phyloP scores from a whole-genome alignment of 352 stramenopile species.

The Globisporangium canariense region DNA sequence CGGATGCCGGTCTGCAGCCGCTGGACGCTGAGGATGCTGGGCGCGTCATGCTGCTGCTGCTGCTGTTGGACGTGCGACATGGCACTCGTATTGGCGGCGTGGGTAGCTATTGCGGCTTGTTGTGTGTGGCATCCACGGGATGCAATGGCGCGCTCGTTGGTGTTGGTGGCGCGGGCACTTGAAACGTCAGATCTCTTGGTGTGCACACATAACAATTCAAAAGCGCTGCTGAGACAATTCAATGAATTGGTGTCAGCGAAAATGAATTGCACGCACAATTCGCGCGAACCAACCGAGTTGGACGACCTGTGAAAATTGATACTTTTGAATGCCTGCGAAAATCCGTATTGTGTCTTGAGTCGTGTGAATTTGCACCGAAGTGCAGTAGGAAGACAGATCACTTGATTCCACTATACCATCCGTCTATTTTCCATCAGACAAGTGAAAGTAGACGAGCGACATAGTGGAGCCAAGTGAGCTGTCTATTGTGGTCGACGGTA shows the following conservation, averaged over 20 bases:
- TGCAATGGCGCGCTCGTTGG: slow-evolving; percentile 6
- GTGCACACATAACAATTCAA: slow-evolving; percentile 5
- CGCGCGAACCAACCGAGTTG: background rate
- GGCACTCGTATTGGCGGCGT: background rate
- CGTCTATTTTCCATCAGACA: too few species aligned
- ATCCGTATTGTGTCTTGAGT: background rate
- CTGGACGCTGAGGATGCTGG: slow-evolving; percentile 28
- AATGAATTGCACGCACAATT: background rate
- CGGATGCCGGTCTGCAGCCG: slow-evolving; percentile 27
- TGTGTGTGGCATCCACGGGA: slow-evolving; percentile 1
- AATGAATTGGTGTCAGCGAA: slow-evolving; percentile 3
- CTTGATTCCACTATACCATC: too few species aligned
- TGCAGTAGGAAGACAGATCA: too few species aligned
- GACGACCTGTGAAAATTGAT: background rate
- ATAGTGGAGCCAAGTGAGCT: too few species aligned
- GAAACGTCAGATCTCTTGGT: slow-evolving; percentile 16
- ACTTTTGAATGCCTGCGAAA: background rate
- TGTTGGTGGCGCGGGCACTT: slow-evolving; percentile 6
- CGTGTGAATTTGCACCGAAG: background rate
- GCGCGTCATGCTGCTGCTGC: slow-evolving; percentile 11
- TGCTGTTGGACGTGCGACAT: slow-evolving; percentile 6
- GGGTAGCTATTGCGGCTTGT: background rate
- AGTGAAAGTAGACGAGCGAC: too few species aligned
- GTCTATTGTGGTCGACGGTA: too few species aligned
- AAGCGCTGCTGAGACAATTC: background rate